A percentile compares a stretch with the other conserved stretches of the same genome.
Conservation (phyloP, 2,329 filamentous ascomycete genomes). For the Phialophora chinensis region DNA sequence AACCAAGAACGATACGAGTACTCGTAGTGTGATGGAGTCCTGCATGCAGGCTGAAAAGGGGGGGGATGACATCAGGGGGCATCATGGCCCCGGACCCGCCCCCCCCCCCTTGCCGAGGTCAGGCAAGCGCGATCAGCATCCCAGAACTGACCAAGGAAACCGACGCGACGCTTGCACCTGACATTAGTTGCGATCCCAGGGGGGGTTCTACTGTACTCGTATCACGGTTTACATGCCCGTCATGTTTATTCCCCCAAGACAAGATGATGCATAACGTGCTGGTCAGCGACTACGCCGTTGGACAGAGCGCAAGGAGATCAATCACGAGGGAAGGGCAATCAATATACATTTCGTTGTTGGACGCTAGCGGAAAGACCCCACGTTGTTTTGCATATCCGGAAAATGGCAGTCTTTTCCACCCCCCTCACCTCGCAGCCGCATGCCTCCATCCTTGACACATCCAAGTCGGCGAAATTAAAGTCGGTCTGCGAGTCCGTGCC, state of each 20-base stretch:
- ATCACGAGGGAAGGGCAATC: background rate
- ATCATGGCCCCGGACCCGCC: background rate
- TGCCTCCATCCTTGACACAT: background rate
- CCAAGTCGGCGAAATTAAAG: background rate
- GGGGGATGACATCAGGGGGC: background rate
- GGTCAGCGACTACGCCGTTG: background rate
- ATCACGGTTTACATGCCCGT: background rate
- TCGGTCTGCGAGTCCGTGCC: background rate
- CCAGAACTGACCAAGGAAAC: background rate
- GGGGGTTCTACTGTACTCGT: background rate
- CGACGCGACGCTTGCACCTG: background rate
- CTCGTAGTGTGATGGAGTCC: background rate
- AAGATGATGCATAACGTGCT: background rate
- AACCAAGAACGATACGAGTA: no score
- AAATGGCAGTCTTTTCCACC: background rate
- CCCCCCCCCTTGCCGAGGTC: background rate
- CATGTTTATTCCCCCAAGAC: background rate
- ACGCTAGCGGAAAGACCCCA: background rate
- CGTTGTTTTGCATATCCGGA: background rate
- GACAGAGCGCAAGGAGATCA: background rate
- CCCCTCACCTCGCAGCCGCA: background rate
- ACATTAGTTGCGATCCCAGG: background rate
- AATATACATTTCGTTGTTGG: background rate
- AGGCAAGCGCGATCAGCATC: background rate
- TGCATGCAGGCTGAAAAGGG: background rate